A percentile compares a stretch with the other conserved stretches of the same genome.
Evolutionary conservation across 306 rosid genomes (phyloP).

Genomic region (Leucaena leucocephala): DNA sequence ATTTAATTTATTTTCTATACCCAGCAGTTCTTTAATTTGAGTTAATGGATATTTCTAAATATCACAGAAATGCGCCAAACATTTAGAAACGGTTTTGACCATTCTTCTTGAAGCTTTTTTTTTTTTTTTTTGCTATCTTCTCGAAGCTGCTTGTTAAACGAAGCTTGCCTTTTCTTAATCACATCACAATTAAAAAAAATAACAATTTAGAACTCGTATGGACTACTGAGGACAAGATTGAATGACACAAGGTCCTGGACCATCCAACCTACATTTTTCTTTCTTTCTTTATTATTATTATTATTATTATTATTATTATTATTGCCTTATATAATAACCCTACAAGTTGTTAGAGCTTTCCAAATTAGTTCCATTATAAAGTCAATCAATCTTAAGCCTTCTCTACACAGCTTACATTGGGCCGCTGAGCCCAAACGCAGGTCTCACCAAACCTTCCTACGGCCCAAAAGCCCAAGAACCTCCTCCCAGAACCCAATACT

Average conservation of each 20-base stretch:
- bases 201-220: slow-evolving; percentile 15
- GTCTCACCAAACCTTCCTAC: slow-evolving; percentile 63
- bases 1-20: too few species aligned
- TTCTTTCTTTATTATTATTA: too few species aligned
- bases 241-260: neutral
- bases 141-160: too few species aligned
- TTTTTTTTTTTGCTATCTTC: too few species aligned
- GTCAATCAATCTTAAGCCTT: neutral
- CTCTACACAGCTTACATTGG: neutral
- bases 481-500: slow-evolving; percentile 77
- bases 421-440: neutral
- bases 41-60: too few species aligned
- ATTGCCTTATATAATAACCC: neutral
- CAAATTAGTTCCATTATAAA: neutral
- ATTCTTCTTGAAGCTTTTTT: too few species aligned
- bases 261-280: neutral
- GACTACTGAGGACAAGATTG: neutral
- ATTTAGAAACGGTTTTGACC: too few species aligned
- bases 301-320: too few species aligned
- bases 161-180: neutral
- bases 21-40: too few species aligned
- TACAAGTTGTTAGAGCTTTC: slow-evolving; percentile 2
- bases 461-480: slow-evolving; percentile 77
- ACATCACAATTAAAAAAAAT: neutral
- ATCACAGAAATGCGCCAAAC: too few species aligned